Conservation (phyloP, 2,329 filamentous ascomycete species). For the Diaporthe citri region DNA sequence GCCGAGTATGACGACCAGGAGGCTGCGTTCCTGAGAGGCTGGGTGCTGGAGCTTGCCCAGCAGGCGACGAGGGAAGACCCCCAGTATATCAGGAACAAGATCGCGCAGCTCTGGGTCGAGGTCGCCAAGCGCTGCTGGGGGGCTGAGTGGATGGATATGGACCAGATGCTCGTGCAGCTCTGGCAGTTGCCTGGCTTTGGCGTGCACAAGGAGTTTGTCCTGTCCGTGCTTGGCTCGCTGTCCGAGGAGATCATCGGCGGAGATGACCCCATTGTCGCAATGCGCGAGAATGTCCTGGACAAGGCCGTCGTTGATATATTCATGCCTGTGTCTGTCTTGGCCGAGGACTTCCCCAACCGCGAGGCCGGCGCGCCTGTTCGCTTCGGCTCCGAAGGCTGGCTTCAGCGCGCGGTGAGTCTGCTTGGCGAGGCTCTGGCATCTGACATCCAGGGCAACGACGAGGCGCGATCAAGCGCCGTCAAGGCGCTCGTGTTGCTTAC, state of each 20-base stretch:
- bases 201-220: constrained; percentile 84
- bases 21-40: constrained; percentile 75
- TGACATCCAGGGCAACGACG: constrained; percentile 73
- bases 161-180: constrained; percentile 81
- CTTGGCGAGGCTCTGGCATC: constrained; percentile 79
- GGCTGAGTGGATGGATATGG: constrained; percentile 96
- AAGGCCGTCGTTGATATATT: constrained; percentile 95
- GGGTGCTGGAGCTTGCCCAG: constrained; percentile 84
- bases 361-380: constrained; percentile 78
- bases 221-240: constrained; percentile 89
- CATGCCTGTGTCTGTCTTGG: constrained; percentile 80
- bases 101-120: constrained; percentile 94
- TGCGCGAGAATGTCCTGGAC: constrained; percentile 87
- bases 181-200: constrained; percentile 79
- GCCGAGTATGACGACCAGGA: constrained; percentile 78
- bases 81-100: constrained; percentile 89
- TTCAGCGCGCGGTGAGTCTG: constrained; percentile 80
- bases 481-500: constrained; percentile 83
- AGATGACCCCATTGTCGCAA: constrained; percentile 86
- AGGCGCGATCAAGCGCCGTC: constrained; percentile 77
- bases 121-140: constrained; percentile 94
- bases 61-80: constrained; percentile 80
- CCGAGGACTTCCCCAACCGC: constrained; percentile 81
- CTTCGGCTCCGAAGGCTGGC: constrained; percentile 87
- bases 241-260: constrained; percentile 95